These are phyloP conservation scores for Panus rudis DNA, from an alignment of 768 basidiomycete genomes.

Conservation along the genomic window DNA sequence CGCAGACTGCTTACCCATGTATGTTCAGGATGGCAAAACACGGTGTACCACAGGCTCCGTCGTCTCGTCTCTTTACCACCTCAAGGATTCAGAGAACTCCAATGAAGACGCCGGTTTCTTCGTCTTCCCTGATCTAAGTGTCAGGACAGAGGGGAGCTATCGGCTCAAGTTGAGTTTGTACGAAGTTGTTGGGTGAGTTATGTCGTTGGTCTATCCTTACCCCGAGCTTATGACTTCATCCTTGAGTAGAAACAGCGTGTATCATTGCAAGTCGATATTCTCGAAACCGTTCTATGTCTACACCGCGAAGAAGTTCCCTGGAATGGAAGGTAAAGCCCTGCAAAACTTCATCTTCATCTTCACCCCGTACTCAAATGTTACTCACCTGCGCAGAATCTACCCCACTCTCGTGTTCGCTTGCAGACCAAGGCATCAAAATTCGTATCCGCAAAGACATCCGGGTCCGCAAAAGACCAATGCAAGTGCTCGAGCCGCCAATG, in stretches of 20 bases:
- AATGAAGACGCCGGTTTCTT: slow-evolving; percentile 84
- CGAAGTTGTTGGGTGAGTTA: slow-evolving; percentile 83
- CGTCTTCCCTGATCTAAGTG: slow-evolving; percentile 91
- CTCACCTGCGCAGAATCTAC: slow-evolving; percentile 60
- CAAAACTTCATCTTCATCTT: slow-evolving; percentile 3
- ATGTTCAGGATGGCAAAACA: slow-evolving; percentile 72
- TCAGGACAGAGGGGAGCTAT: slow-evolving; percentile 89
- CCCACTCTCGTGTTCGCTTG: slow-evolving; percentile 78
- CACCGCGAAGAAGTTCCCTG: slow-evolving; percentile 94
- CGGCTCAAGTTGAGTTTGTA: slow-evolving; percentile 69
- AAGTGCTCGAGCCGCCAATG: slow-evolving; percentile 24
- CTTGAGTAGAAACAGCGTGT: slow-evolving; percentile 62
- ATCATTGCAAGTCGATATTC: slow-evolving; percentile 86
- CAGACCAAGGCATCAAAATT: slow-evolving; percentile 96
- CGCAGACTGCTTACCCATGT: neutral
- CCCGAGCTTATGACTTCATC: neutral
- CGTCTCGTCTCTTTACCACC: slow-evolving; percentile 85
- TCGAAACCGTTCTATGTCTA: slow-evolving; percentile 91
- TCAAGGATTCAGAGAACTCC: slow-evolving; percentile 58
- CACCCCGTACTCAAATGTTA: neutral
- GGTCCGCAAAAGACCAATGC: slow-evolving; percentile 56
- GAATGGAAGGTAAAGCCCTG: slow-evolving; percentile 74
- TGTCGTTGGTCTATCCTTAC: slow-evolving; percentile 2
- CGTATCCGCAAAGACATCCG: slow-evolving; percentile 89
- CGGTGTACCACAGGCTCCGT: slow-evolving; percentile 88